A percentile compares a stretch with the other conserved stretches of the same genome.
phyloP scores from a whole-genome alignment of 2,329 filamentous ascomycete species.

The Helicocarpus griseus region DNA sequence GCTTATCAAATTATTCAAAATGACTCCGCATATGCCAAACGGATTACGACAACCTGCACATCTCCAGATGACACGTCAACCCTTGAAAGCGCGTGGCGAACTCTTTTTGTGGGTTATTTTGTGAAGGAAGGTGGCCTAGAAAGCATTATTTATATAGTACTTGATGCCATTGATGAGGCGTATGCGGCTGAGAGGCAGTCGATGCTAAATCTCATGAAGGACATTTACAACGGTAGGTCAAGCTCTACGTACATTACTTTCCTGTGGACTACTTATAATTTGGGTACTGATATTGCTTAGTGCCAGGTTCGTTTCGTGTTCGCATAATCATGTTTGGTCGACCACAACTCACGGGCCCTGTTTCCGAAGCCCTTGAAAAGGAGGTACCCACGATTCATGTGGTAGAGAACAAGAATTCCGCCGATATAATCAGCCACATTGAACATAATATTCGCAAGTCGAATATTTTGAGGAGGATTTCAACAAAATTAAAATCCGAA shows the following conservation, averaged over 20 bases:
- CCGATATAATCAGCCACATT: slow-evolving; percentile 37
- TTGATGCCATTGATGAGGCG: slow-evolving; percentile 42
- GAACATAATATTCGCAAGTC: slow-evolving; percentile 32
- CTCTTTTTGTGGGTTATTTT: slow-evolving; percentile 33
- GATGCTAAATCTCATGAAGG: slow-evolving; percentile 28
- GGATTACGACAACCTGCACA: slow-evolving; percentile 26
- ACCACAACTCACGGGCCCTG: slow-evolving; percentile 32
- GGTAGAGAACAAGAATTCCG: slow-evolving; percentile 33
- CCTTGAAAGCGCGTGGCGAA: slow-evolving; percentile 36
- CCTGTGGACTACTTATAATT: too few relatives aligned
- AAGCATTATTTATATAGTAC: slow-evolving; percentile 34
- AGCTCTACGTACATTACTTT: neutral
- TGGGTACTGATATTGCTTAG: neutral
- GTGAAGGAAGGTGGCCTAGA: slow-evolving; percentile 20
- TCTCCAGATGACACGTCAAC: slow-evolving; percentile 35
- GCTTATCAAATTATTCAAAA: slow-evolving; percentile 40
- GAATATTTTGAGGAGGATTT: slow-evolving; percentile 25
- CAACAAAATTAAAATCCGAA: slow-evolving; percentile 25
- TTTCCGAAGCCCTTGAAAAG: slow-evolving; percentile 25
- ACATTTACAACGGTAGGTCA: slow-evolving; percentile 12
- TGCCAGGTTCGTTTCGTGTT: slow-evolving; percentile 14
- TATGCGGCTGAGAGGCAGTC: slow-evolving; percentile 29
- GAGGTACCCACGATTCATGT: slow-evolving; percentile 34
- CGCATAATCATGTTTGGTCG: slow-evolving; percentile 36
- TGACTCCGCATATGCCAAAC: slow-evolving; percentile 37